A percentile compares a stretch with the other conserved stretches of the same genome.
Evolutionary conservation across 768 basidiomycete genomes (phyloP).

Genomic region (Tricholoma sp.): DNA sequence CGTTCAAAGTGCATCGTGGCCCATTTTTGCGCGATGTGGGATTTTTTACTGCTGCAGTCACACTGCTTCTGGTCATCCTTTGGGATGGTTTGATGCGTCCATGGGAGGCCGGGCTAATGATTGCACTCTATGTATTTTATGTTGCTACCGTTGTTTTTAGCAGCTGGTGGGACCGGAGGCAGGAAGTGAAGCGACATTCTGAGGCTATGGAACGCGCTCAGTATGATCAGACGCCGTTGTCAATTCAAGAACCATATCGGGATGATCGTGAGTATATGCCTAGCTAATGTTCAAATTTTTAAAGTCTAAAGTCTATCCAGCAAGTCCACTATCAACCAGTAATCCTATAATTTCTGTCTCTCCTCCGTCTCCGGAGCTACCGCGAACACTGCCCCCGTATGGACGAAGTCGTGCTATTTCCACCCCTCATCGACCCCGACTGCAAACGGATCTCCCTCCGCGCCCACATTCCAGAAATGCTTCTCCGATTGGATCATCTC

Average conservation of each 20-base stretch:
- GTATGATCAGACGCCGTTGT: conserved; percentile 44
- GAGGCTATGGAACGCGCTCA: conserved; percentile 57
- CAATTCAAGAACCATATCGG: conserved; percentile 45
- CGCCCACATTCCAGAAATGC: conserved; percentile 44
- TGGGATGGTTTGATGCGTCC: conserved; percentile 66
- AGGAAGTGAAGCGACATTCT: conserved; percentile 37
- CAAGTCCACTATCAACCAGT: conserved; percentile 9
- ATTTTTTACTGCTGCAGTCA: conserved; percentile 85
- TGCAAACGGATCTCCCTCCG: conserved; percentile 33
- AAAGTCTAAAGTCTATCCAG: background rate
- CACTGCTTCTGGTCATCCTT: conserved; percentile 71
- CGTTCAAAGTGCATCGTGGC: conserved; percentile 75
- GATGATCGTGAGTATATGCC: conserved; percentile 50
- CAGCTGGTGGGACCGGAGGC: conserved; percentile 69
- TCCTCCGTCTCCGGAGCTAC: conserved; percentile 24
- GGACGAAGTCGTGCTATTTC: conserved; percentile 37
- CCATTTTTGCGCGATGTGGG: conserved; percentile 93
- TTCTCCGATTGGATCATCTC: conserved; percentile 40
- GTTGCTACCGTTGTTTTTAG: conserved; percentile 70
- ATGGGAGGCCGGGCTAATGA: conserved; percentile 71
- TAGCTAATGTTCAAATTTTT: background rate
- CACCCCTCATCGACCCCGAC: conserved; percentile 28
- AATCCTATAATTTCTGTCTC: conserved; percentile 16
- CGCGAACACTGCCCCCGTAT: conserved; percentile 17
- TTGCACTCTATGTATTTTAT: conserved; percentile 73